These are phyloP conservation scores for Ogataea hybrid DNA, from an alignment of 1,139 yeast genomes.

Conservation along the genomic window DNA sequence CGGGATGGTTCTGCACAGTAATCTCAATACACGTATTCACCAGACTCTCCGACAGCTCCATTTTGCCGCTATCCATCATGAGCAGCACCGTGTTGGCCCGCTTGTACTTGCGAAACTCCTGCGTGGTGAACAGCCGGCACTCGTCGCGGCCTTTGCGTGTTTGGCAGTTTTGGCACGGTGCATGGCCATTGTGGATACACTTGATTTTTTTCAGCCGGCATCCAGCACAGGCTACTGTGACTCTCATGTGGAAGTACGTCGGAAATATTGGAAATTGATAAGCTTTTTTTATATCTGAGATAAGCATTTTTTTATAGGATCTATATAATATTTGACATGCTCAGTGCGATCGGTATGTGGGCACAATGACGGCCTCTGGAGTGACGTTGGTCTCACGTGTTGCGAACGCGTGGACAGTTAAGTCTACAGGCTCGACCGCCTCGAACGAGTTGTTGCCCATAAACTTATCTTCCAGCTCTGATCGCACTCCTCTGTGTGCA, in stretches of 20 bases:
- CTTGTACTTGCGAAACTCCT: constrained; percentile 14
- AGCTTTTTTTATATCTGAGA: background rate
- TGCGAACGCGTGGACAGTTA: constrained; percentile 66
- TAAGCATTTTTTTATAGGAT: background rate
- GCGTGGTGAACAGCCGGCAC: constrained; percentile 17
- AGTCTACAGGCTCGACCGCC: constrained; percentile 81
- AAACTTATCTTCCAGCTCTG: constrained; percentile 70
- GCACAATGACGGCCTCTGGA: constrained; percentile 75
- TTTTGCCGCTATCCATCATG: background rate
- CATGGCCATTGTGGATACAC: constrained; percentile 12
- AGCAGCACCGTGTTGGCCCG: background rate
- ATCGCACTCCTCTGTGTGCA: constrained; percentile 79
- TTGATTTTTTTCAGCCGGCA: constrained; percentile 19
- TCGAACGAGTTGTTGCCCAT: constrained; percentile 68
- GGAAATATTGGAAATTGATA: background rate
- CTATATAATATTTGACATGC: background rate
- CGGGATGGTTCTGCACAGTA: constrained; percentile 16
- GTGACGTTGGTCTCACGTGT: constrained; percentile 77
- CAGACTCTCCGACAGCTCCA: constrained; percentile 2
- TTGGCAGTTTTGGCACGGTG: constrained; percentile 18
- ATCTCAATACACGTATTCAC: constrained; percentile 7
- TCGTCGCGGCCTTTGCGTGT: constrained; percentile 4
- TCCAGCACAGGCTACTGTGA: constrained; percentile 16
- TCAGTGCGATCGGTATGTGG: constrained; percentile 56
- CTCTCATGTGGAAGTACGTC: constrained; percentile 12